Evolutionary conservation across 257 asterid genomes (phyloP).

Genomic region (Nyctanthes arbortristis): DNA sequence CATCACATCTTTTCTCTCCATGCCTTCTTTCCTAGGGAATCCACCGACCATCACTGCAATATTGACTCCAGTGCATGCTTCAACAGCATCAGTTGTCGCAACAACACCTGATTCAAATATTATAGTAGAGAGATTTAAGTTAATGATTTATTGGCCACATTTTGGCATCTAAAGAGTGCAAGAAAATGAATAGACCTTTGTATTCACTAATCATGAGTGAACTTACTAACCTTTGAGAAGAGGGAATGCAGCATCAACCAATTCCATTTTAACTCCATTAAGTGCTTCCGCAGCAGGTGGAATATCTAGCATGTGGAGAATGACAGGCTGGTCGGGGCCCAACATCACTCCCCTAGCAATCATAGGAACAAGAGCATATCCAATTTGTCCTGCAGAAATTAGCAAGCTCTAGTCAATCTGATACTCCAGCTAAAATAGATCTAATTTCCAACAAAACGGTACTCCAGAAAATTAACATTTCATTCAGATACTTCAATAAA

Average conservation of each 20-base stretch:
- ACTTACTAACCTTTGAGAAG: conserved; percentile 72
- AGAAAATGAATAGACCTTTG: neutral
- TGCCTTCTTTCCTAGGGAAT: conserved; percentile 97
- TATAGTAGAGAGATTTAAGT: neutral
- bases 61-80: conserved; percentile 86
- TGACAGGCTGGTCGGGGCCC: conserved; percentile 89
- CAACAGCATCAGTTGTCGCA: conserved; percentile 84
- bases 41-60: conserved; percentile 98
- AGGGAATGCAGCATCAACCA: conserved; percentile 92
- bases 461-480: neutral
- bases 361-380: conserved; percentile 95
- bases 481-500: neutral
- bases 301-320: conserved; percentile 94
- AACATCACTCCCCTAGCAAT: conserved; percentile 93
- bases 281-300: conserved; percentile 90
- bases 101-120: conserved; percentile 67
- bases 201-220: conserved; percentile 5
- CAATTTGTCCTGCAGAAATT: conserved; percentile 76
- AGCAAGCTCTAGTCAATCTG: neutral
- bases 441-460: neutral
- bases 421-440: neutral
- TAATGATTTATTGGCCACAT: neutral
- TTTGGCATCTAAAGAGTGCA: conserved; percentile 3
- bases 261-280: conserved; percentile 90
- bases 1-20: conserved; percentile 98